Conservation (phyloP, 768 basidiomycete species). For the Mycena maculata region DNA sequence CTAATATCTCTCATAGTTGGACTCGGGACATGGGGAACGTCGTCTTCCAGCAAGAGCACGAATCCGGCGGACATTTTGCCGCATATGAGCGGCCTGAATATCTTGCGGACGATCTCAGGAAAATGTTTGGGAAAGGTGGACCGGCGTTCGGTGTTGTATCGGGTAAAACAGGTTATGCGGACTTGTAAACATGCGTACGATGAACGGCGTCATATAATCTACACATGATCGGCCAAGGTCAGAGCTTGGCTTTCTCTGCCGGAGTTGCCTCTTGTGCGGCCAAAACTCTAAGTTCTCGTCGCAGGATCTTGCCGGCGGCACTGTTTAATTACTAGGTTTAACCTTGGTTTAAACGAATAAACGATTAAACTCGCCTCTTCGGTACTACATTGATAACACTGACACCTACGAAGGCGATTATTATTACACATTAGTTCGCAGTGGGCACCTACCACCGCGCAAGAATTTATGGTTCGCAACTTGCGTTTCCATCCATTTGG, state of each 20-base stretch:
- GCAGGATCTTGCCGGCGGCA: conserved; percentile 22
- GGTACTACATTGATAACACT: conserved; percentile 2
- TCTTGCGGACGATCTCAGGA: conserved; percentile 49
- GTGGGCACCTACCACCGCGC: conserved; percentile 18
- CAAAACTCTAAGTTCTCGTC: not conserved
- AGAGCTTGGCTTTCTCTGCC: too few relatives aligned
- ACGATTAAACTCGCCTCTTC: not conserved
- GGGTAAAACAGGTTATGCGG: conserved; percentile 1
- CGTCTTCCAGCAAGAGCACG: conserved; percentile 12
- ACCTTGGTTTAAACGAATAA: not conserved
- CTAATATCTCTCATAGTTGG: not conserved
- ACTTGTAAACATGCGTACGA: too few relatives aligned
- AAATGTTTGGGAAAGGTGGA: conserved; percentile 53
- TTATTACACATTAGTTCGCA: not conserved
- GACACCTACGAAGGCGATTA: not conserved
- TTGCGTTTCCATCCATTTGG: conserved; percentile 15
- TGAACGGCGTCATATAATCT: too few relatives aligned
- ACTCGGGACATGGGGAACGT: conserved; percentile 12
- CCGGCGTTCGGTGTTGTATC: conserved; percentile 43
- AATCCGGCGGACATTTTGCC: conserved; percentile 54
- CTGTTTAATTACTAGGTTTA: not conserved
- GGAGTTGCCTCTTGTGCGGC: not conserved
- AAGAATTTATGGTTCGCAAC: conserved; percentile 20
- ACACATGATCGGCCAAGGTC: too few relatives aligned
- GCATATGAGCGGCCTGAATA: conserved; percentile 49